phyloP scores from a whole-genome alignment of 1,139 yeast species.

The Sugiyamaella novakii region DNA sequence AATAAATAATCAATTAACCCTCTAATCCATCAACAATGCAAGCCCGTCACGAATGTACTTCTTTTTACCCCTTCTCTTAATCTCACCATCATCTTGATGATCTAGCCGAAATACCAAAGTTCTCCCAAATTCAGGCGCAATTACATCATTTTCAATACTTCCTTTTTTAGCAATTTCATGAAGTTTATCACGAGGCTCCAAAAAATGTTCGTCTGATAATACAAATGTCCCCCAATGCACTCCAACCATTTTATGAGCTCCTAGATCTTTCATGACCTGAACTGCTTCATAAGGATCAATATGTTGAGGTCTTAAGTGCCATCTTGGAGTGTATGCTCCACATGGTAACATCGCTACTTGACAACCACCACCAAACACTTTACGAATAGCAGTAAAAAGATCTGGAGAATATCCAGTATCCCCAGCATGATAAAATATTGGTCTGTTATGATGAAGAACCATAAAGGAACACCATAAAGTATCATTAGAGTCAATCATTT shows the following conservation, averaged over 20 bases:
- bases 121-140: slow-evolving; percentile 57
- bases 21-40: slow-evolving; percentile 22
- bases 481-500: slow-evolving; percentile 71
- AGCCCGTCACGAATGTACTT: slow-evolving; percentile 38
- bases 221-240: slow-evolving; percentile 97
- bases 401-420: slow-evolving; percentile 87
- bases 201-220: slow-evolving; percentile 79
- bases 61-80: slow-evolving; percentile 25
- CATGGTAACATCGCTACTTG: slow-evolving; percentile 79
- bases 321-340: slow-evolving; percentile 92
- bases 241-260: slow-evolving; percentile 69
- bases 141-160: slow-evolving; percentile 43
- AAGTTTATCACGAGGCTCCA: slow-evolving; percentile 70
- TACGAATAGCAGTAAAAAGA: slow-evolving; percentile 64
- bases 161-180: slow-evolving; percentile 36
- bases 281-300: slow-evolving; percentile 79
- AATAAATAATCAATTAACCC: too few species aligned
- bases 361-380: slow-evolving; percentile 63
- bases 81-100: slow-evolving; percentile 26
- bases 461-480: slow-evolving; percentile 89
- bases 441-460: slow-evolving; percentile 62
- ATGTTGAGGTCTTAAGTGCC: slow-evolving; percentile 93
- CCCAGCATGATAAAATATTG: slow-evolving; percentile 86
- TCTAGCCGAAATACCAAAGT: slow-evolving; percentile 47
- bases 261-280: slow-evolving; percentile 63